Evolutionary conservation across 305 asterid species (phyloP).

Genomic region (Nicotiana rustica): DNA sequence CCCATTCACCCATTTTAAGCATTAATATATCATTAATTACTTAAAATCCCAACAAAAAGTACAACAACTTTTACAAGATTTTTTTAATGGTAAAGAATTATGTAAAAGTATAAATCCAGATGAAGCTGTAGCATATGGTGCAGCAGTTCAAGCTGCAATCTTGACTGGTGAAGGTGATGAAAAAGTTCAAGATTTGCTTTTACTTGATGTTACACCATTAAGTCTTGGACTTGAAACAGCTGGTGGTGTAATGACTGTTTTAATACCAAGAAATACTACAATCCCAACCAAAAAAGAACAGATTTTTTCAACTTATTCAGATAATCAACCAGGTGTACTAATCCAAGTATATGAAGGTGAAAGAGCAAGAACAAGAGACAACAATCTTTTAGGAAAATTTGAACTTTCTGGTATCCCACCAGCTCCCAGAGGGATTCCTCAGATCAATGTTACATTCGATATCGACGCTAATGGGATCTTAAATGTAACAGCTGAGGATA

Average conservation of each 20-base stretch:
- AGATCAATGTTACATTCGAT: conserved; percentile 62
- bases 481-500: conserved; percentile 63
- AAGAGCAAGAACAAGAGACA: conserved; percentile 62
- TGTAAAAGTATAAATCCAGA: conserved; percentile 70
- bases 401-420: conserved; percentile 69
- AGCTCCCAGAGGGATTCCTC: conserved; percentile 69
- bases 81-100: conserved; percentile 63
- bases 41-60: no score
- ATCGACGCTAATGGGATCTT: conserved; percentile 66
- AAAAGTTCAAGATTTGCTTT: conserved; percentile 59
- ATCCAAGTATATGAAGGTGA: conserved; percentile 72
- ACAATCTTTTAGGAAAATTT: conserved; percentile 63
- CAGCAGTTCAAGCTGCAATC: conserved; percentile 68
- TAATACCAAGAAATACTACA: conserved; percentile 65
- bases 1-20: no score
- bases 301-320: conserved; percentile 59
- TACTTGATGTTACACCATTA: conserved; percentile 65
- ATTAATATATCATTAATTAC: no score
- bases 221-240: conserved; percentile 67
- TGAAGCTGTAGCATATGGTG: conserved; percentile 71
- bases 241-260: conserved; percentile 62
- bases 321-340: conserved; percentile 63
- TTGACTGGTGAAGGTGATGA: conserved; percentile 64
- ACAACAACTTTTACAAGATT: conserved; percentile 57
- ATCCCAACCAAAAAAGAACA: conserved; percentile 67